phyloP scores from a whole-genome alignment of 1,139 yeast species.

The Trichomonascaceae sp. region DNA sequence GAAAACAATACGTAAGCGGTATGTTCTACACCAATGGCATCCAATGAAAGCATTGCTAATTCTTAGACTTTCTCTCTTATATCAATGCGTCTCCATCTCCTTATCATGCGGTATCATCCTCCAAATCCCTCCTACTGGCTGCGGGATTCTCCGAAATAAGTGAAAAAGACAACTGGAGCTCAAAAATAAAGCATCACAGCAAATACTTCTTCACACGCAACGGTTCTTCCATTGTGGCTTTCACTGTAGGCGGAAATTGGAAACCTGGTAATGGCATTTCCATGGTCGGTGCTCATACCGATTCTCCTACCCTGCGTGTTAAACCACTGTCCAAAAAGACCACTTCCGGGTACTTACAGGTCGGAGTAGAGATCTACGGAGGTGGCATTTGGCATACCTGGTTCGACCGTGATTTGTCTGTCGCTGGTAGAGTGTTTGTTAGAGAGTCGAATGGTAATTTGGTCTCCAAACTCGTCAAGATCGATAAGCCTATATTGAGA shows the following conservation, averaged over 20 bases:
- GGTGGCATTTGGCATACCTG: conserved; percentile 82
- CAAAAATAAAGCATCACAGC: conserved; percentile 46
- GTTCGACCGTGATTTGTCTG: conserved; percentile 87
- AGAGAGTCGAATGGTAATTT: conserved; percentile 43
- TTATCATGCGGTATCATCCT: conserved; percentile 78
- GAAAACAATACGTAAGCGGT: conserved; percentile 10
- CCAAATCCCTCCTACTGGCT: conserved; percentile 45
- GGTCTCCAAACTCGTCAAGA: conserved; percentile 65
- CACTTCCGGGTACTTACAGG: conserved; percentile 74
- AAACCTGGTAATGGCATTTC: conserved; percentile 78
- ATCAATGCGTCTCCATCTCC: conserved; percentile 90
- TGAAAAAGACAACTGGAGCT: conserved; percentile 76
- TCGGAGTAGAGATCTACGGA: conserved; percentile 92
- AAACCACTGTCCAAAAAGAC: conserved; percentile 74
- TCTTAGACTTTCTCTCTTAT: conserved; percentile 58
- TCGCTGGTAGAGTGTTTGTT: conserved; percentile 88
- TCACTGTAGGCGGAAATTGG: conserved; percentile 71
- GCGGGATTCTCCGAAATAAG: conserved; percentile 70
- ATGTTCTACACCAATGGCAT: background rate
- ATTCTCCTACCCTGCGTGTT: conserved; percentile 83
- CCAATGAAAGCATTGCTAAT: background rate
- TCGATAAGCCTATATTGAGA: conserved; percentile 77
- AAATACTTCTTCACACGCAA: conserved; percentile 61
- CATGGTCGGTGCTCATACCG: conserved; percentile 91
- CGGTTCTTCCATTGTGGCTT: conserved; percentile 82